Conservation (phyloP, 352 stramenopile species). For the Paralagenidium karlingii region DNA sequence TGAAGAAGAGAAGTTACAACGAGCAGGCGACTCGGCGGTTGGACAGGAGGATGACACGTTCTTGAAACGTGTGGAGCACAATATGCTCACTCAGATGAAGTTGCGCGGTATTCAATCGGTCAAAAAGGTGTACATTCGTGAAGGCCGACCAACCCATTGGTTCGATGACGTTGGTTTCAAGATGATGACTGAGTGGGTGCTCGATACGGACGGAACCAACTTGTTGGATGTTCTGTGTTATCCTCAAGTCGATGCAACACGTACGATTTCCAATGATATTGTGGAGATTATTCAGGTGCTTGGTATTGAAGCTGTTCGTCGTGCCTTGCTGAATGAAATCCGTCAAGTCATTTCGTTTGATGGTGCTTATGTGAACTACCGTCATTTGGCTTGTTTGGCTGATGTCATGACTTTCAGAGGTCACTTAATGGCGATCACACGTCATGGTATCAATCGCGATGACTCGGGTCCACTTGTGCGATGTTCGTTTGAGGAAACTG, state of each 20-base stretch:
- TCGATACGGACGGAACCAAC: conserved; percentile 99
- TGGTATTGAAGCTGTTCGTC: conserved; percentile 85
- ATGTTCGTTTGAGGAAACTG: conserved; percentile 99
- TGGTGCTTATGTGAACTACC: conserved; percentile 99
- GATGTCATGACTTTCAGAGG: conserved; percentile 99
- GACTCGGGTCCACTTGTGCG: conserved; percentile 96
- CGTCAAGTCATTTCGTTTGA: conserved; percentile 98
- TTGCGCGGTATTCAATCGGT: conserved; percentile 95
- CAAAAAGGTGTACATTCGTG: conserved; percentile 98
- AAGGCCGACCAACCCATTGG: conserved; percentile 91
- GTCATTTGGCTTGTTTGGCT: conserved; percentile 95
- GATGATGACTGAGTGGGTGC: conserved; percentile 94
- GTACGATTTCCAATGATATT: conserved; percentile 99
- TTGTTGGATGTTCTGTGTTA: conserved; percentile 95
- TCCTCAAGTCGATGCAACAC: conserved; percentile 92
- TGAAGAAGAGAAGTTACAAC: conserved; percentile 79
- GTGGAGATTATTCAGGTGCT: conserved; percentile 97
- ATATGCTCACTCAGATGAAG: conserved; percentile 95
- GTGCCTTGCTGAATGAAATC: conserved; percentile 92
- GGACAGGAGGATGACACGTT: conserved; percentile 91
- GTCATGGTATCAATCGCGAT: conserved; percentile 99
- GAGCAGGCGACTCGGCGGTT: conserved; percentile 71
- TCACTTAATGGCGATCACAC: conserved; percentile 94
- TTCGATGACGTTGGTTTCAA: conserved; percentile 93
- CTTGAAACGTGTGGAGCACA: conserved; percentile 96